Base-by-base conservation (phyloP, 1,284 basidiomycete species). In the Puccinia triticina region DNA sequence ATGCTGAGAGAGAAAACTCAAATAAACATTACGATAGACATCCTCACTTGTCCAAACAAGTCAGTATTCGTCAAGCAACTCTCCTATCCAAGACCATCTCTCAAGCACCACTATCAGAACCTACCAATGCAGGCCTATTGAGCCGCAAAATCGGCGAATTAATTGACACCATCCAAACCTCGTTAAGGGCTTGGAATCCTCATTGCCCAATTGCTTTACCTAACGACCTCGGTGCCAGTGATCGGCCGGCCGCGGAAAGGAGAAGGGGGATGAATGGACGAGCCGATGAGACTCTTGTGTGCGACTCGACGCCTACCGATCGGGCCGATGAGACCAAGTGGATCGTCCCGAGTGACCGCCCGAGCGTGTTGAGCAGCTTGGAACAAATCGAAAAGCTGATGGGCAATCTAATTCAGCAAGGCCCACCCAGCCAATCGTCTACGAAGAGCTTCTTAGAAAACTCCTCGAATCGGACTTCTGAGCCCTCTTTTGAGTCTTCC, bases 351-450 rank as follows among this genome's bases (percentile, higher is more conserved):
- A 37, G 37, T 48, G 43, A 69, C 12, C 66, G 48, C 7, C 40
- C 46, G 23, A 69, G 26, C 21, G 66, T 69, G 16, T 29, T 69
- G 66, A 69, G 23, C 37, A 69, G 66, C 43, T 46, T 69, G 66
- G 66, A 34, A 34, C 46, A 69, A n/a, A 69, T 69, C 43, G 66
- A 69, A 37, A n/a, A 69, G 43, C 43, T 69, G 43, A 69, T 69
- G 43, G 66, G 40, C 23, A 12, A 11, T 69, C 66, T 69, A 26
- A 46, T 43, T 29, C 40, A 69, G 8, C 66, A 69, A 46, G 40
- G 40, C 14, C 43, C 43, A 4, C n/a, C n/a, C n/a, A n/a, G 23
- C 43, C 40, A 37, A 4, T 7, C n/a, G 40, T 12, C 40, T 10
- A 23, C 40, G 18, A n/a, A 69, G 23, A 69, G n/a, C 40, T n/a